Conservation (phyloP, 805 yeast species). For the Vanderwaltozyma verrucispora region DNA sequence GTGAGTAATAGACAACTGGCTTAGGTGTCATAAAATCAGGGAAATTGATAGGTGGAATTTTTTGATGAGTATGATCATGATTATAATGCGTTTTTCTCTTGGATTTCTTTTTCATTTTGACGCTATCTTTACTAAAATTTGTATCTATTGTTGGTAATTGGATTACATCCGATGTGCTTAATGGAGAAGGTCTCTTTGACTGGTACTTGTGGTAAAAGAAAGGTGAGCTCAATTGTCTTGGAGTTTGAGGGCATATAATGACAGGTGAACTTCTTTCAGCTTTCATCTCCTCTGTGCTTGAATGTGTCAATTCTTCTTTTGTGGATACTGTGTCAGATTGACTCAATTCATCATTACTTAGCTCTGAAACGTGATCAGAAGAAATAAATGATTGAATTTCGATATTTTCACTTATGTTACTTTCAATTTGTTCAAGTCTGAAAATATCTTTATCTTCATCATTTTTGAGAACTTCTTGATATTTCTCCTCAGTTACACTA, state of each 20-base stretch:
- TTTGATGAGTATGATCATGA: no score
- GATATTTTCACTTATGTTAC: no score
- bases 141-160: not conserved
- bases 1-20: not conserved
- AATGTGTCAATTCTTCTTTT: not conserved
- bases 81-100: no score
- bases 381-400: not conserved
- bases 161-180: not conserved
- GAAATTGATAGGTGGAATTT: not conserved
- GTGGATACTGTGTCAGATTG: not conserved
- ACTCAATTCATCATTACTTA: not conserved
- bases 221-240: not conserved
- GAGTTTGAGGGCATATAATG: not conserved
- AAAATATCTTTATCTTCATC: no score
- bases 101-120: not conserved
- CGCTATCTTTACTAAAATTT: not conserved
- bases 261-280: not conserved
- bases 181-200: not conserved
- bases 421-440: not conserved
- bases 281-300: not conserved
- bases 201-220: not conserved
- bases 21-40: conserved; percentile 1
- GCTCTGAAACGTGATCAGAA: not conserved
- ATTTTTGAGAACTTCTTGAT: no score
- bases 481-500: no score